Percentiles rank a stretch among this genome's conserved stretches.
These are phyloP conservation scores for Salvia sclarea DNA, from an alignment of 305 asterid species.

Conservation along the genomic window DNA sequence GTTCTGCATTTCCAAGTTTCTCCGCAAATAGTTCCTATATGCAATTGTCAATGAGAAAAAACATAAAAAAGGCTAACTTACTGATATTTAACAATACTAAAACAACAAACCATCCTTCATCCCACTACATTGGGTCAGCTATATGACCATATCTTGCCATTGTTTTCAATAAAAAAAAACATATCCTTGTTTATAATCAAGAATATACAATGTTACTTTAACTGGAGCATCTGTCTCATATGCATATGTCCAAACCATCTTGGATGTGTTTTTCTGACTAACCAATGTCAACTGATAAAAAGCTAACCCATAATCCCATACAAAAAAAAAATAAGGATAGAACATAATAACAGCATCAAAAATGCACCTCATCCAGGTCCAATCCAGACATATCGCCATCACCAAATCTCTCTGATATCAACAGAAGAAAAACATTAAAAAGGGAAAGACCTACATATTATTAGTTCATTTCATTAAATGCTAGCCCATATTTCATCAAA, in stretches of 20 bases:
- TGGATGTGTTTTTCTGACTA: neutral
- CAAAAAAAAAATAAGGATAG: slow-evolving; percentile 11
- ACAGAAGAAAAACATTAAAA: slow-evolving; percentile 26
- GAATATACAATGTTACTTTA: too few relatives aligned
- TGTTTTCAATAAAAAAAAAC: neutral
- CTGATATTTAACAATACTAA: neutral
- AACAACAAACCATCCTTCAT: neutral
- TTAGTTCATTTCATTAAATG: slow-evolving; percentile 15
- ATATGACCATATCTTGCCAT: neutral
- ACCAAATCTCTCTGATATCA: slow-evolving; percentile 84
- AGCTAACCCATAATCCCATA: too few relatives aligned
- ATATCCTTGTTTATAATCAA: neutral
- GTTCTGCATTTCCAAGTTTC: slow-evolving; percentile 52
- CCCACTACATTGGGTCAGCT: neutral
- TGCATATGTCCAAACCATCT: neutral
- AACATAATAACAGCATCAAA: slow-evolving; percentile 21
- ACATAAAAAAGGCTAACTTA: neutral
- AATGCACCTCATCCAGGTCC: slow-evolving; percentile 85
- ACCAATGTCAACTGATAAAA: neutral
- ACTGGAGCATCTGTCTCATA: slow-evolving; percentile 1
- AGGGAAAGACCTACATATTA: neutral
- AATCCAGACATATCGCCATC: slow-evolving; percentile 87
- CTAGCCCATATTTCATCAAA: neutral
- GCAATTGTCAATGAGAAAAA: slow-evolving; percentile 34
- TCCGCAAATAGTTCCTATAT: slow-evolving; percentile 70